phyloP scores from a whole-genome alignment of 1,284 basidiomycete species.

The Cutaneotrichosporon spelunceum region DNA sequence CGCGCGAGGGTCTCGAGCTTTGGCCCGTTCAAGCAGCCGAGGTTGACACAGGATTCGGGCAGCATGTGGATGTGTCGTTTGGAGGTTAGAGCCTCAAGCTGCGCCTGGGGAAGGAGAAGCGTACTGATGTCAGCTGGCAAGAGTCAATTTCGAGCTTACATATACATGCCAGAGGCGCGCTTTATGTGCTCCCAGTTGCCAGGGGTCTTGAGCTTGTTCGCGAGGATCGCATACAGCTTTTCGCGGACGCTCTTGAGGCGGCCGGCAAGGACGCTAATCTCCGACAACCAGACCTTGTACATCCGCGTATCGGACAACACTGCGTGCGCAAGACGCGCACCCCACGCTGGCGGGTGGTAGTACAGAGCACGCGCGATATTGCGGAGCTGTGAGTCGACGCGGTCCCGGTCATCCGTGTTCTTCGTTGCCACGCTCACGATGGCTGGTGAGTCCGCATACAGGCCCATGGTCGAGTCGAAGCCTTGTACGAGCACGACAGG shows the following conservation, averaged over 20 bases:
- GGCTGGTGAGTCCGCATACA: conserved; percentile 48
- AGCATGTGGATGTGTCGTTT: conserved; percentile 48
- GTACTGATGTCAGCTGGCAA: conserved; percentile 28
- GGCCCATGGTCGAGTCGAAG: conserved; percentile 51
- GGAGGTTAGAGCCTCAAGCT: conserved; percentile 36
- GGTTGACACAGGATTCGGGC: conserved; percentile 46
- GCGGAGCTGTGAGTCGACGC: conserved; percentile 47
- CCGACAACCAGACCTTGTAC: conserved; percentile 68
- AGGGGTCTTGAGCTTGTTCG: conserved; percentile 76
- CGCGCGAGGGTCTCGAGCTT: conserved; percentile 47
- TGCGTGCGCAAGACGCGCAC: conserved; percentile 44
- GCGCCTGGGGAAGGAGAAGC: conserved; percentile 37
- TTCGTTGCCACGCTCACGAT: conserved; percentile 46
- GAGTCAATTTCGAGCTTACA: conserved; percentile 30
- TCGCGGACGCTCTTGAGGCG: conserved; percentile 88
- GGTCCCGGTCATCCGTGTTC: conserved; percentile 35
- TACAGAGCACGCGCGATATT: conserved; percentile 41
- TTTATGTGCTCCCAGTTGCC: conserved; percentile 88
- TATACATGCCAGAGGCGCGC: conserved; percentile 53
- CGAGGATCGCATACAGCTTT: conserved; percentile 72
- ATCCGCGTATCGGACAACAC: conserved; percentile 45
- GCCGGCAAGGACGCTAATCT: conserved; percentile 87
- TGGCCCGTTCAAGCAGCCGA: conserved; percentile 46
- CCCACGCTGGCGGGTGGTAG: conserved; percentile 47
- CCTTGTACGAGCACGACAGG: conserved; percentile 48